phyloP scores from a whole-genome alignment of 2,329 filamentous ascomycete genomes.

The Phialemoniopsis sp. region DNA sequence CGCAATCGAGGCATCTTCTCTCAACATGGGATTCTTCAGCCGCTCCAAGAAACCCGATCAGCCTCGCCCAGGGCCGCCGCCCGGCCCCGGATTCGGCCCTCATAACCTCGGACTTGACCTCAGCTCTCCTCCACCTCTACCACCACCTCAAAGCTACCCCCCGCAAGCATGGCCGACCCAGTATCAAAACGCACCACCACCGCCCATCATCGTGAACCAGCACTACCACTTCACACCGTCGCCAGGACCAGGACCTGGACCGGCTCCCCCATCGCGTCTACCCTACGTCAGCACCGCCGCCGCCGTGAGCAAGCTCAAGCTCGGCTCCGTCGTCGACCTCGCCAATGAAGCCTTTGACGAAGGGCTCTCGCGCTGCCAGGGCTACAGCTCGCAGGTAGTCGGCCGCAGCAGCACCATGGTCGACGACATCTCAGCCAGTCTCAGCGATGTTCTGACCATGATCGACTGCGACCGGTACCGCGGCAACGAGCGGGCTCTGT shows the following conservation, averaged over 20 bases:
- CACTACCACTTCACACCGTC: conserved; percentile 39
- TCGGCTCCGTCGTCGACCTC: conserved; percentile 36
- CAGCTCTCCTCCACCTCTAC: neutral
- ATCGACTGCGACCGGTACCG: conserved; percentile 61
- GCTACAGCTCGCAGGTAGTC: conserved; percentile 35
- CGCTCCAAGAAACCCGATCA: conserved; percentile 2
- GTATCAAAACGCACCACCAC: neutral
- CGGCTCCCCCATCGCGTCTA: conserved; percentile 9
- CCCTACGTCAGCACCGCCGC: conserved; percentile 6
- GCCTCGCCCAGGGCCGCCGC: neutral
- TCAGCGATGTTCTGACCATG: conserved; percentile 65
- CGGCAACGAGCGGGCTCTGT: conserved; percentile 52
- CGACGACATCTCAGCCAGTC: conserved; percentile 57
- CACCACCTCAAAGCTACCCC: conserved; percentile 1
- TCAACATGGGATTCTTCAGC: conserved; percentile 5
- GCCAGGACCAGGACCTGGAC: conserved; percentile 8
- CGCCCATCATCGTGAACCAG: conserved; percentile 46
- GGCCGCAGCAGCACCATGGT: conserved; percentile 44
- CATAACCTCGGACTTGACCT: neutral
- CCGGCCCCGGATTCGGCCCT: neutral
- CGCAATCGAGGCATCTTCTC: neutral
- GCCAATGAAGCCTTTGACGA: conserved; percentile 39
- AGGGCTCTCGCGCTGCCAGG: conserved; percentile 36
- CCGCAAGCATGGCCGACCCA: neutral
- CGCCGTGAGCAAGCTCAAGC: conserved; percentile 24